These are phyloP conservation scores for Brasenia schreberi DNA, from an alignment of 164 flowering plant species.

Conservation along the genomic window DNA sequence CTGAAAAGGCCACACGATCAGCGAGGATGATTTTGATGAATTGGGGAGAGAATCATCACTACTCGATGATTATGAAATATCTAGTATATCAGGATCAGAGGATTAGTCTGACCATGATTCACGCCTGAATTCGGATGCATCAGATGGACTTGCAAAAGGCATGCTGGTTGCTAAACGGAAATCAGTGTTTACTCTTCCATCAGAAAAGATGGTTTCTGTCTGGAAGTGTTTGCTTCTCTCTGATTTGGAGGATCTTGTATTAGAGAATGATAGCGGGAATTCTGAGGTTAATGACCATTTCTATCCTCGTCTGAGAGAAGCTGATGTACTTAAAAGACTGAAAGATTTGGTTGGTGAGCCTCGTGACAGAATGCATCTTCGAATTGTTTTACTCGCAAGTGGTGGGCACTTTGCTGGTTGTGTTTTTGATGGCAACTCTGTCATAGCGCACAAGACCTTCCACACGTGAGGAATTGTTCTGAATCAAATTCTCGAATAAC, in stretches of 20 bases:
- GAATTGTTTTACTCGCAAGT: slow-evolving; percentile 74
- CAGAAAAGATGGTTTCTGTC: slow-evolving; percentile 60
- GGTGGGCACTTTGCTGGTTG: slow-evolving; percentile 98
- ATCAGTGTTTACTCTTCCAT: slow-evolving; percentile 35
- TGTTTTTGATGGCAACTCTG: slow-evolving; percentile 74
- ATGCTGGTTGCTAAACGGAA: slow-evolving; percentile 27
- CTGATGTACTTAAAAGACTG: slow-evolving; percentile 49
- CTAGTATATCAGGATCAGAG: slow-evolving; percentile 97
- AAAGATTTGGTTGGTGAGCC: slow-evolving; percentile 37
- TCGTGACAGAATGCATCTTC: slow-evolving; percentile 36
- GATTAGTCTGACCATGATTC: slow-evolving; percentile 50
- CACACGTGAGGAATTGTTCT: slow-evolving; percentile 45
- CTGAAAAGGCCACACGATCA: slow-evolving; percentile 61
- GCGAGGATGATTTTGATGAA: slow-evolving; percentile 89
- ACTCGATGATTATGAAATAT: slow-evolving; percentile 58
- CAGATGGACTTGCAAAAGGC: slow-evolving; percentile 6
- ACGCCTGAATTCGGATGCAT: slow-evolving; percentile 8
- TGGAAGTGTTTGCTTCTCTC: slow-evolving; percentile 65
- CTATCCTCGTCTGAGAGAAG: slow-evolving; percentile 18
- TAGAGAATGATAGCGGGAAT: slow-evolving; percentile 22
- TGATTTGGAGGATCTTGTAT: slow-evolving; percentile 35
- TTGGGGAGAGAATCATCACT: slow-evolving; percentile 45
- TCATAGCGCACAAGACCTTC: slow-evolving; percentile 89
- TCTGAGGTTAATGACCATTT: slow-evolving; percentile 7
- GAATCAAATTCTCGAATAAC: background rate